Evolutionary conservation across 345 rosid species (phyloP).

Genomic region (Turritis glabra): DNA sequence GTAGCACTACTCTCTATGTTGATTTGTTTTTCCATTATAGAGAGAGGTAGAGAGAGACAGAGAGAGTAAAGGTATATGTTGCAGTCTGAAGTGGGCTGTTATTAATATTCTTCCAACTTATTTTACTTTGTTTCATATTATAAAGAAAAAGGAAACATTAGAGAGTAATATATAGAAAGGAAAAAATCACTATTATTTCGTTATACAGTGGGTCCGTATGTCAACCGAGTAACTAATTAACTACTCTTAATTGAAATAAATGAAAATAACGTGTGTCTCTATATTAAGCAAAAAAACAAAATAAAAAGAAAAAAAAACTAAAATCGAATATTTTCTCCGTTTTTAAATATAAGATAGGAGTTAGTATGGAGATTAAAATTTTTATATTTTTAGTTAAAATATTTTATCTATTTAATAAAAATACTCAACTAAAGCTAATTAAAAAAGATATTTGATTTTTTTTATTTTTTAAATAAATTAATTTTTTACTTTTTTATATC

Average conservation of each 20-base stretch:
- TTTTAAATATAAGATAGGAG: too few species aligned
- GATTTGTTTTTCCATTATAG: constrained; percentile 36
- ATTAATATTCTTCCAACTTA: constrained; percentile 29
- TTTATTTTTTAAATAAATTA: too few species aligned
- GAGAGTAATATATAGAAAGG: neutral
- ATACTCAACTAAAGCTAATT: too few species aligned
- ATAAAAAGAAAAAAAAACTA: neutral
- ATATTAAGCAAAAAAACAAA: neutral
- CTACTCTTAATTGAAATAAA: constrained; percentile 28
- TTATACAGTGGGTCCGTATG: constrained; percentile 22
- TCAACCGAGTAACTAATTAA: constrained; percentile 15
- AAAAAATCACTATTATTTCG: neutral
- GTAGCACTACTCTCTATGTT: constrained; percentile 48
- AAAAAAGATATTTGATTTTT: too few species aligned
- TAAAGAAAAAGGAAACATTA: constrained; percentile 9
- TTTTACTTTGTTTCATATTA: constrained; percentile 21
- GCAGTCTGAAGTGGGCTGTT: constrained; percentile 32
- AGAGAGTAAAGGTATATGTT: constrained; percentile 34
- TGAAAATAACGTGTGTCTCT: constrained; percentile 17
- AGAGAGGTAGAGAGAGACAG: constrained; percentile 34
- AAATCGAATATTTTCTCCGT: too few species aligned
- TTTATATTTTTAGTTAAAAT: too few species aligned
- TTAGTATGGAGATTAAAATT: too few species aligned
- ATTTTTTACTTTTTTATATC: too few species aligned
- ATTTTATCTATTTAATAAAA: too few species aligned